Evolutionary conservation across 768 basidiomycete species (phyloP).

Genomic region (Pisolithus marmoratus): DNA sequence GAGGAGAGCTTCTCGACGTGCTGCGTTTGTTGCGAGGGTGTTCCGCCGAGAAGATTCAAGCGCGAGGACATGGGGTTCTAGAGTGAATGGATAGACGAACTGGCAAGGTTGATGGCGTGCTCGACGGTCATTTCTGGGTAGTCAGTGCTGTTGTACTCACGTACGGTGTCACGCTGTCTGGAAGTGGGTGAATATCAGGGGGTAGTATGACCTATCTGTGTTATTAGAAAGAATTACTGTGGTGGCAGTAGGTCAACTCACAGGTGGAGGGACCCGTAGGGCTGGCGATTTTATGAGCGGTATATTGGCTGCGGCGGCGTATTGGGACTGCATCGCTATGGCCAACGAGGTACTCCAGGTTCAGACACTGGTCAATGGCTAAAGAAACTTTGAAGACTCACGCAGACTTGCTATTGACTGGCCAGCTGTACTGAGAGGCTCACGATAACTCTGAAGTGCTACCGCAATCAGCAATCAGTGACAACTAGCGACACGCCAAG

Average conservation of each 20-base stretch:
- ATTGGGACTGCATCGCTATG: conserved; percentile 52
- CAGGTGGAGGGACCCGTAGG: conserved; percentile 77
- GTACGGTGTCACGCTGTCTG: conserved; percentile 85
- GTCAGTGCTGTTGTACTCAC: conserved; percentile 37
- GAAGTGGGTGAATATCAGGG: conserved; percentile 90
- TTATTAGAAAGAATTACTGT: too few species aligned
- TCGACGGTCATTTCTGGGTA: too few species aligned
- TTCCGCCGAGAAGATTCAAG: conserved; percentile 67
- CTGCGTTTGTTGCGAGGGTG: conserved; percentile 58
- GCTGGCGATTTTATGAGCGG: conserved; percentile 93
- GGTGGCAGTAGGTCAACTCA: conserved; percentile 27
- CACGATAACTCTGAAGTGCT: too few species aligned
- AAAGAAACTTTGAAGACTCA: background rate
- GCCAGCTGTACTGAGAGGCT: too few species aligned
- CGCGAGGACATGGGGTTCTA: conserved; percentile 80
- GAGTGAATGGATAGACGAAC: conserved; percentile 96
- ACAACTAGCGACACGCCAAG: too few species aligned
- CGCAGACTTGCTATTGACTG: too few species aligned
- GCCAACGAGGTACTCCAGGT: background rate
- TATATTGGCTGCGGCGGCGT: conserved; percentile 66
- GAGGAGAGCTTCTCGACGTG: conserved; percentile 68
- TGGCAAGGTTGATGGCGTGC: conserved; percentile 26
- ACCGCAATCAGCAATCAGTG: too few species aligned
- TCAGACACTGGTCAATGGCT: background rate
- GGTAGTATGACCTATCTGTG: conserved; percentile 69